Evolutionary conservation across 305 asterid genomes (phyloP).

Genomic region (Striga hermonthica): DNA sequence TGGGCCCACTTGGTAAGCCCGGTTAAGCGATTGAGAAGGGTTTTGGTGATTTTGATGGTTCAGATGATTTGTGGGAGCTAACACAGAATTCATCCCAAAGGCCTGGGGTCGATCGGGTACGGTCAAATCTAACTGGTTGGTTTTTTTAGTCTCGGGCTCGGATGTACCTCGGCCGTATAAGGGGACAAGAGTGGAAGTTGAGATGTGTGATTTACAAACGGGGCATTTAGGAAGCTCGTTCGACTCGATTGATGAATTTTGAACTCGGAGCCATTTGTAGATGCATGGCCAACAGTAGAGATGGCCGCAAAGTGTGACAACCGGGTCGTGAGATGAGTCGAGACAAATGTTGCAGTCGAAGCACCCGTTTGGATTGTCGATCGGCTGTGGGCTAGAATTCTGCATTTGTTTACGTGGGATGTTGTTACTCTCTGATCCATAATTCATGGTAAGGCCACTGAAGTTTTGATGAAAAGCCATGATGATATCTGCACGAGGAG

Average conservation of each 20-base stretch:
- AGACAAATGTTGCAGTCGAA: slow-evolving; percentile 80
- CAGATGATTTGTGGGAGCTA: slow-evolving; percentile 31
- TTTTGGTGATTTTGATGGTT: slow-evolving; percentile 37
- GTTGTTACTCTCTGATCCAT: slow-evolving; percentile 7
- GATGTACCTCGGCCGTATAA: slow-evolving; percentile 72
- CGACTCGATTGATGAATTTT: slow-evolving; percentile 49
- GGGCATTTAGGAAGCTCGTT: slow-evolving; percentile 68
- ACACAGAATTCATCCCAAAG: slow-evolving; percentile 35
- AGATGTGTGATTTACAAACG: slow-evolving; percentile 65
- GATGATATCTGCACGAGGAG: slow-evolving; percentile 45
- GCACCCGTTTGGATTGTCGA: slow-evolving; percentile 53
- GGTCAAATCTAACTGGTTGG: slow-evolving; percentile 35
- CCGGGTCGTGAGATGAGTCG: slow-evolving; percentile 59
- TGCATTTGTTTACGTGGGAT: slow-evolving; percentile 6
- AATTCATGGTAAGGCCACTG: slow-evolving; percentile 47
- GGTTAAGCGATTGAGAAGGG: slow-evolving; percentile 34
- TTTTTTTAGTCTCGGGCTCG: slow-evolving; percentile 44
- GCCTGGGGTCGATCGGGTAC: slow-evolving; percentile 72
- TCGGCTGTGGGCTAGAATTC: slow-evolving; percentile 32
- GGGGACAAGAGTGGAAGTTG: slow-evolving; percentile 66
- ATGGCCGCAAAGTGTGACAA: slow-evolving; percentile 68
- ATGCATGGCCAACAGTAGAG: slow-evolving; percentile 74
- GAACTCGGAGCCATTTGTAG: slow-evolving; percentile 74
- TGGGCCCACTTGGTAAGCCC: slow-evolving; percentile 39
- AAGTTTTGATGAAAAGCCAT: slow-evolving; percentile 53